These are phyloP conservation scores for Zygosaccharomyces lentus DNA, from an alignment of 805 yeast genomes.

Conservation along the genomic window DNA sequence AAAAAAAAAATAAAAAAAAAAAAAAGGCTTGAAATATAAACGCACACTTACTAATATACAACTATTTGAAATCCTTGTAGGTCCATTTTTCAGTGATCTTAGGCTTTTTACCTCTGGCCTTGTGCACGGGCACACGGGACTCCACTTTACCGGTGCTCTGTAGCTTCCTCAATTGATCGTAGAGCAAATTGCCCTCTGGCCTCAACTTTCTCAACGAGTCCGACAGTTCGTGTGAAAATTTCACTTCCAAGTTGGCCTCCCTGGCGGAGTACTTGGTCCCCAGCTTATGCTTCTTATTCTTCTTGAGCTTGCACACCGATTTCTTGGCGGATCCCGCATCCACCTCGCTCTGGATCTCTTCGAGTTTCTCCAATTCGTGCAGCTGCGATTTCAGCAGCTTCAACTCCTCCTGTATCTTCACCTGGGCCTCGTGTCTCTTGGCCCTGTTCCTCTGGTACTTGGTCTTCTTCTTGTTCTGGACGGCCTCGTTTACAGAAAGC, in stretches of 20 bases:
- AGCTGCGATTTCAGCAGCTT: conserved; percentile 59
- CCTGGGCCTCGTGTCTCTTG: conserved; percentile 56
- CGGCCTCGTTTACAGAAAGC: conserved; percentile 71
- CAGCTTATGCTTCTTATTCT: conserved; percentile 35
- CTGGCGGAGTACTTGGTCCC: conserved; percentile 47
- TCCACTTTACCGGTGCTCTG: conserved; percentile 87
- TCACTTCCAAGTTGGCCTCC: conserved; percentile 58
- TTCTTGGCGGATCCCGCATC: conserved; percentile 12
- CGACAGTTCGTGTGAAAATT: conserved; percentile 81
- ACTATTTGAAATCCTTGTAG: conserved; percentile 77
- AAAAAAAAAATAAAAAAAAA: neutral
- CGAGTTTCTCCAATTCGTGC: conserved; percentile 51
- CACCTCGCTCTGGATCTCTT: conserved; percentile 34
- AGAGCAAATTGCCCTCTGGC: conserved; percentile 85
- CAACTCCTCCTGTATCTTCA: conserved; percentile 51
- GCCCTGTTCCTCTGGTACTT: conserved; percentile 70
- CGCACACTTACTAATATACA: conserved; percentile 6
- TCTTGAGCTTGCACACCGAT: conserved; percentile 16
- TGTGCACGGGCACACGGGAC: conserved; percentile 63
- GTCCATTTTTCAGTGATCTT: conserved; percentile 90
- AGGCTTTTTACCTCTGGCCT: conserved; percentile 61
- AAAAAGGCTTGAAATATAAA: neutral
- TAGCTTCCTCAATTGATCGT: conserved; percentile 74
- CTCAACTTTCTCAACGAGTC: conserved; percentile 78
- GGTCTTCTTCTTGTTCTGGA: conserved; percentile 66